A percentile compares a stretch with the other conserved stretches of the same genome.
These are phyloP conservation scores for Cryptosporidium viatorum DNA, from an alignment of 169 alveolate genomes.

Conservation along the genomic window DNA sequence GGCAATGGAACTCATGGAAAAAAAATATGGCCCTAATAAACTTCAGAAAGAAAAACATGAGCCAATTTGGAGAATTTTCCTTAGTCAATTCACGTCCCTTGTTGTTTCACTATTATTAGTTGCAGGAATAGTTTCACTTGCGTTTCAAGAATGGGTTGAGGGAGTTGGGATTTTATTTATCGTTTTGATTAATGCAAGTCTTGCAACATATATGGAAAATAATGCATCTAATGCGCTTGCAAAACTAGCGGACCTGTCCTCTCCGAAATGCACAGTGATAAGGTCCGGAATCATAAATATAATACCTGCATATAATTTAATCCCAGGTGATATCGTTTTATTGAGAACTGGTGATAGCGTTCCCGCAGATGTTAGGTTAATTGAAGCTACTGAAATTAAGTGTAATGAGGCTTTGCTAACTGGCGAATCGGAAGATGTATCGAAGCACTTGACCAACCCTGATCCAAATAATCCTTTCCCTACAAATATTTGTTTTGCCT, in stretches of 20 bases:
- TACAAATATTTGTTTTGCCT: constrained; percentile 91
- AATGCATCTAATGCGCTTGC: constrained; percentile 91
- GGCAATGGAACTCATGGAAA: constrained; percentile 81
- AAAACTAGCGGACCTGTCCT: constrained; percentile 90
- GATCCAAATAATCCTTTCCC: constrained; percentile 86
- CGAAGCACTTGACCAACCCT: constrained; percentile 82
- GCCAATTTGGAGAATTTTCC: constrained; percentile 87
- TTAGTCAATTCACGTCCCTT: constrained; percentile 86
- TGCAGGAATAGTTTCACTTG: constrained; percentile 87
- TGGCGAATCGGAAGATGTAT: constrained; percentile 91
- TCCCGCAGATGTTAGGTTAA: constrained; percentile 93
- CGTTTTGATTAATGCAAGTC: constrained; percentile 89
- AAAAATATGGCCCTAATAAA: constrained; percentile 86
- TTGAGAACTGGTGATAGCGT: constrained; percentile 92
- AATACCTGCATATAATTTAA: constrained; percentile 89
- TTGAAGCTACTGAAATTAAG: constrained; percentile 90
- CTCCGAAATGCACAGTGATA: constrained; percentile 89
- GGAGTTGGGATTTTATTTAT: constrained; percentile 89
- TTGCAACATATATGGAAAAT: constrained; percentile 92
- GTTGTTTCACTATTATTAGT: constrained; percentile 85
- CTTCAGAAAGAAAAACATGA: constrained; percentile 86
- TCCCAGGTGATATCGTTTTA: constrained; percentile 93
- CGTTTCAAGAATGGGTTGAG: constrained; percentile 88
- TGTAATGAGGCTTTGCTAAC: constrained; percentile 94
- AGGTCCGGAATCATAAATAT: constrained; percentile 85